Conservation (phyloP, 1,139 yeast species). For the Blastobotrys raffinosifermentans region DNA sequence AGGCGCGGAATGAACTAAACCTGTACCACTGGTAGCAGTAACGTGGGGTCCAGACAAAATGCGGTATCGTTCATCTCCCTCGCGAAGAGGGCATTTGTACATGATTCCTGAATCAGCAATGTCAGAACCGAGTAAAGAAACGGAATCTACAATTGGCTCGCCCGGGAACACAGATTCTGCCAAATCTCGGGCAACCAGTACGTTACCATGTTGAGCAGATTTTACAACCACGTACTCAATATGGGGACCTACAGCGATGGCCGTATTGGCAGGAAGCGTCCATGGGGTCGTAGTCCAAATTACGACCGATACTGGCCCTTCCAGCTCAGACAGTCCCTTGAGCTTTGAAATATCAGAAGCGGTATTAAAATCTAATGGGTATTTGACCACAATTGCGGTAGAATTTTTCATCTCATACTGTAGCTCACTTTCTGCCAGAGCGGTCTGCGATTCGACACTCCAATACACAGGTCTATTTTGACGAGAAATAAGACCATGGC, state of each 20-base stretch:
- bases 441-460: constrained; percentile 93
- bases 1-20: constrained; percentile 94
- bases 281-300: constrained; percentile 99
- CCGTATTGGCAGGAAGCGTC: constrained; percentile 87
- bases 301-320: constrained; percentile 21
- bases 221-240: constrained; percentile 50
- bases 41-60: constrained; percentile 80
- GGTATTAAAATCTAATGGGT: constrained; percentile 39
- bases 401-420: constrained; percentile 76
- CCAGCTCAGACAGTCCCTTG: background rate
- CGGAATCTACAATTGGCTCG: constrained; percentile 3
- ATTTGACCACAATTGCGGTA: constrained; percentile 64
- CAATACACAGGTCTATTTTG: constrained; percentile 95
- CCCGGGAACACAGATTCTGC: constrained; percentile 9
- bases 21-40: constrained; percentile 79
- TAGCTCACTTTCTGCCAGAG: constrained; percentile 92
- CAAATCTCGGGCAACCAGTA: constrained; percentile 29
- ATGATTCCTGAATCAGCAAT: constrained; percentile 38
- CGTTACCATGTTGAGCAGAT: constrained; percentile 29
- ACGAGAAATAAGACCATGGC: constrained; percentile 64
- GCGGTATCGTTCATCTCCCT: constrained; percentile 41
- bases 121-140: constrained; percentile 12
- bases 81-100: constrained; percentile 57
- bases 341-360: background rate
- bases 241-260: constrained; percentile 64